phyloP scores from a whole-genome alignment of 75 land plant species.

The Chamaecyparis obtusa region DNA sequence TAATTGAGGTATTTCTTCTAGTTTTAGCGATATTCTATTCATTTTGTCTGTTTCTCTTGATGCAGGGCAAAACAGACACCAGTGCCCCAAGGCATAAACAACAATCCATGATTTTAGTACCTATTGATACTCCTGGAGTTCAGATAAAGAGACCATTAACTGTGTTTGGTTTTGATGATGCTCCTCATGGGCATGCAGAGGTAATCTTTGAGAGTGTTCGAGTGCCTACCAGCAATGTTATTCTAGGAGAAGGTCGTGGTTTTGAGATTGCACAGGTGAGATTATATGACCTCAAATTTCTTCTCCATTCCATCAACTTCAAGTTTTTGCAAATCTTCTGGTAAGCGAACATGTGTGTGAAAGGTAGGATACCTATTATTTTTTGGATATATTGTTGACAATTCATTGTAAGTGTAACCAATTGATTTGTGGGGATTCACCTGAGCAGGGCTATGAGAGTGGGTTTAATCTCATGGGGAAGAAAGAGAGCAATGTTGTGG shows the following conservation, averaged over 20 bases:
- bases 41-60: conserved; percentile 6
- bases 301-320: background rate
- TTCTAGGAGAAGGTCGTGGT: conserved; percentile 94
- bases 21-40: background rate
- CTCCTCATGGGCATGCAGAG: conserved; percentile 99
- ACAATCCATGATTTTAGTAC: conserved; percentile 97
- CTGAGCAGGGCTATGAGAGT: background rate
- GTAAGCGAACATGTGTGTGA: background rate
- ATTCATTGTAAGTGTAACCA: too few species aligned
- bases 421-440: too few species aligned
- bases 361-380: background rate
- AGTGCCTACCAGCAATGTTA: conserved; percentile 71
- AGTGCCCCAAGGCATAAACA: conserved; percentile 81
- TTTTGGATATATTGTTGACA: too few species aligned
- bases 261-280: conserved; percentile 98
- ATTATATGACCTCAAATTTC: background rate
- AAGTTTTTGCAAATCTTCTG: background rate
- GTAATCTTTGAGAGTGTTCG: conserved; percentile 76
- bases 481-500: background rate
- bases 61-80: conserved; percentile 90
- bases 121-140: conserved; percentile 75
- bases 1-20: background rate
- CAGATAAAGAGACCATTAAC: conserved; percentile 65
- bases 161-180: conserved; percentile 99
- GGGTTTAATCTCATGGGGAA: background rate